A percentile compares a stretch with the other conserved stretches of the same genome.
Conservation (phyloP, 2,329 filamentous ascomycete species). For the Ceratocystis alfenasii region DNA sequence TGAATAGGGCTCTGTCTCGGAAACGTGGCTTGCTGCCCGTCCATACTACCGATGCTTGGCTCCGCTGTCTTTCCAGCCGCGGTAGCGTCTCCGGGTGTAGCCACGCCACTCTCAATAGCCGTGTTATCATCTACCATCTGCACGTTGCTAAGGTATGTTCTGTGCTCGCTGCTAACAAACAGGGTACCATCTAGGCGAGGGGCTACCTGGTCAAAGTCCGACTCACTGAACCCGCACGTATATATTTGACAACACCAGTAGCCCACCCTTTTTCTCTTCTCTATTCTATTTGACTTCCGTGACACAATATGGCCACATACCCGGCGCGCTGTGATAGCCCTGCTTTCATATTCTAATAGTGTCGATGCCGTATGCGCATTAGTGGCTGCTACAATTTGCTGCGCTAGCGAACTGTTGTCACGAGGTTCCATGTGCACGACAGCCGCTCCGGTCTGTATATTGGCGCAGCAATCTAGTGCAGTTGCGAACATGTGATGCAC, state of each 20-base stretch:
- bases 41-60: conserved; percentile 30
- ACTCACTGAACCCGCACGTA: conserved; percentile 22
- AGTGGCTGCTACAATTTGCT: conserved; percentile 25
- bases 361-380: conserved; percentile 27
- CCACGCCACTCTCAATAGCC: conserved; percentile 33
- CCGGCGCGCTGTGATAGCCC: conserved; percentile 22
- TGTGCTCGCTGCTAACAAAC: conserved; percentile 24
- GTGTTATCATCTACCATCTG: conserved; percentile 34
- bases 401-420: background rate
- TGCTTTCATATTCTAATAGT: conserved; percentile 24
- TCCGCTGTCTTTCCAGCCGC: conserved; percentile 37
- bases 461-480: conserved; percentile 21
- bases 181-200: conserved; percentile 23
- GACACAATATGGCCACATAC: conserved; percentile 20
- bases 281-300: background rate
- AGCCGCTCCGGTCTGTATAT: conserved; percentile 25
- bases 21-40: conserved; percentile 23
- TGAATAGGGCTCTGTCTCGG: background rate
- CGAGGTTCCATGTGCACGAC: conserved; percentile 21
- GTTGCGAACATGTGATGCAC: conserved; percentile 22
- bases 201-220: conserved; percentile 27
- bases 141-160: conserved; percentile 28
- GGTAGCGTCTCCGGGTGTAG: conserved; percentile 39
- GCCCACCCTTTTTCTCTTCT: background rate
- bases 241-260: background rate